phyloP scores from a whole-genome alignment of 2,329 filamentous ascomycete genomes.

The Lachnellula hyalina region DNA sequence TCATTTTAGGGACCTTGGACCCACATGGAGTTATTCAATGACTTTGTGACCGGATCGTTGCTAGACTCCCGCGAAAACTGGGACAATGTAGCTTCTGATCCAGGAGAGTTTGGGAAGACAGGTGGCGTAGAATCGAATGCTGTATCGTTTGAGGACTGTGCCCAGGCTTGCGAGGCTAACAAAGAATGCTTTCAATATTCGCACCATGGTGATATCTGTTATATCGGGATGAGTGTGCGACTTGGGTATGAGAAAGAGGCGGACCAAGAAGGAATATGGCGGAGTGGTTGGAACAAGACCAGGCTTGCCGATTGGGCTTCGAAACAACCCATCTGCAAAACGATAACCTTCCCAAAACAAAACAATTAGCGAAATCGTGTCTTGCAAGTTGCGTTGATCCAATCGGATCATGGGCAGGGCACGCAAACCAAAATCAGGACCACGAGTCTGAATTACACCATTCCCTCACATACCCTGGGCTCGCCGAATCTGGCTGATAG shows the following conservation, averaged over 20 bases:
- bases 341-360: not conserved
- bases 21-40: conserved; percentile 46
- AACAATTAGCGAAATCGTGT: no score
- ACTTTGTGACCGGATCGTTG: conserved; percentile 41
- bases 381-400: no score
- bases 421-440: no score
- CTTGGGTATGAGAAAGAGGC: conserved; percentile 1
- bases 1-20: conserved; percentile 19
- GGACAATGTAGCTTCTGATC: conserved; percentile 44
- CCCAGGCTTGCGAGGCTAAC: conserved; percentile 40
- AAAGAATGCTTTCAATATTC: conserved; percentile 32
- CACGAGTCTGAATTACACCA: no score
- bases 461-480: no score
- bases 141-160: conserved; percentile 40
- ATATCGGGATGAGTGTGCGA: conserved; percentile 6
- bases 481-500: no score
- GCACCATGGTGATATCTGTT: conserved; percentile 16
- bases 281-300: conserved; percentile 8
- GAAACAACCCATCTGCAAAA: conserved; percentile 2
- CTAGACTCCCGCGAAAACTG: conserved; percentile 40
- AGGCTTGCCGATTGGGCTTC: conserved; percentile 2
- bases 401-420: no score
- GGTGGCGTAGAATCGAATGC: conserved; percentile 35
- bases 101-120: conserved; percentile 37
- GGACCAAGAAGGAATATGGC: conserved; percentile 2